Percentiles rank a stretch among this genome's conserved stretches.
Conservation (phyloP, 2,329 filamentous ascomycete species). For the Fusarium compactum region DNA sequence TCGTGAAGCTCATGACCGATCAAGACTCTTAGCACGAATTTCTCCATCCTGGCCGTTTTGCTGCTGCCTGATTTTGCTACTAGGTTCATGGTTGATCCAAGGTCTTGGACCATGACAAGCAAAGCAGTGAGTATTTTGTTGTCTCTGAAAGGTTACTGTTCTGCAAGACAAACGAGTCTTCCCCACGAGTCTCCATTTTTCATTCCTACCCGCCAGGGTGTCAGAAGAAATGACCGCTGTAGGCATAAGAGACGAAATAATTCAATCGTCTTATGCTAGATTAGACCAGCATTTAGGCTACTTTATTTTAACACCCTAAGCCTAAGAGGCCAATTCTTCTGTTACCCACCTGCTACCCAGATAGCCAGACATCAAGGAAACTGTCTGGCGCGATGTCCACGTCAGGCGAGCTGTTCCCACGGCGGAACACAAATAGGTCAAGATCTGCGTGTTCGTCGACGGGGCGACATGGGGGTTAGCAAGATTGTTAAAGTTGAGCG, state of each 20-base stretch:
- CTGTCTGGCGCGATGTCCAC: background rate
- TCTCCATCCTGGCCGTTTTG: conserved; percentile 9
- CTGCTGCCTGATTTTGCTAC: conserved; percentile 36
- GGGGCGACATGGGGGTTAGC: background rate
- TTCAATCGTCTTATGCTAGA: no score
- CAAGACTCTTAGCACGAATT: background rate
- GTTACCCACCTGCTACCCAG: no score
- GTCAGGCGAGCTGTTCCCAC: background rate
- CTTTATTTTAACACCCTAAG: no score
- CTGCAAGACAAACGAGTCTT: background rate
- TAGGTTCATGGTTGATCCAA: conserved; percentile 2
- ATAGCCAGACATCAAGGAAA: background rate
- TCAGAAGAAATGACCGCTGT: no score
- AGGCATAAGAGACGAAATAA: no score
- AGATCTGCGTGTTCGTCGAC: conserved; percentile 11
- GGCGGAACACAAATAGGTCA: conserved; percentile 11
- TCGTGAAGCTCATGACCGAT: background rate
- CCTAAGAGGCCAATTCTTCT: no score
- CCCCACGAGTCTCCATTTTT: background rate
- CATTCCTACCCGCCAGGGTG: background rate
- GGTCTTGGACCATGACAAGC: background rate
- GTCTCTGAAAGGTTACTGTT: background rate
- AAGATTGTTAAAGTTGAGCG: background rate
- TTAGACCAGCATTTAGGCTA: no score
- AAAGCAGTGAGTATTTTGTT: background rate